Evolutionary conservation across 176 grass and related monocot genomes (phyloP).

Genomic region (Melocanna baccifera): DNA sequence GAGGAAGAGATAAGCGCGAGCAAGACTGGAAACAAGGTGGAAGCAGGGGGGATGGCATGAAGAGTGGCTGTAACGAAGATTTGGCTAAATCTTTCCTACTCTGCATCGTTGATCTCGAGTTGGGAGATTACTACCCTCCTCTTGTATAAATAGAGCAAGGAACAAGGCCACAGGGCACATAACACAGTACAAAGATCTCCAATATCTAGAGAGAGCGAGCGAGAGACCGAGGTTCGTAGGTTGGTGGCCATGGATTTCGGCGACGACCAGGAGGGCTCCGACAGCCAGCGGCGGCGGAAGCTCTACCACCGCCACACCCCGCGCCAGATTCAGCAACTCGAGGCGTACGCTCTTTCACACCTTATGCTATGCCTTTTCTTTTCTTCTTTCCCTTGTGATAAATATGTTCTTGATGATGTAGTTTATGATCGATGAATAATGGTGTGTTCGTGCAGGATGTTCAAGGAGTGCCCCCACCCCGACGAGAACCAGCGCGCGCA

Average conservation of each 20-base stretch:
- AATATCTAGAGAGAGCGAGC: neutral
- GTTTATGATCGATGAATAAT: neutral
- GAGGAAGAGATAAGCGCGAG: neutral
- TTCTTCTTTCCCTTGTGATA: neutral
- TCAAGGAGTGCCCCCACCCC: conserved; percentile 95
- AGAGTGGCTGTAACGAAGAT: neutral
- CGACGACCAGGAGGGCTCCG: conserved; percentile 69
- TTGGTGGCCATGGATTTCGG: conserved; percentile 75
- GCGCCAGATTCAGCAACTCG: conserved; percentile 95
- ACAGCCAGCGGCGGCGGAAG: conserved; percentile 66
- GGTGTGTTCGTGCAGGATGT: conserved; percentile 54
- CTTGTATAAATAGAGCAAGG: conserved; percentile 8
- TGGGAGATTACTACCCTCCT: neutral
- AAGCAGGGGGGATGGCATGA: conserved; percentile 2
- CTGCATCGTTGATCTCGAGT: neutral
- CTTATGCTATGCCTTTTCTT: neutral
- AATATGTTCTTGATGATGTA: neutral
- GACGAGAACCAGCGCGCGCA: conserved; percentile 92
- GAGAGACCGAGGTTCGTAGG: neutral
- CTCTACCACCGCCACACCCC: conserved; percentile 97
- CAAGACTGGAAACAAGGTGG: conserved; percentile 22
- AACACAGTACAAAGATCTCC: neutral
- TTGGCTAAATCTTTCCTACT: neutral
- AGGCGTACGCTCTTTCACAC: conserved; percentile 49
- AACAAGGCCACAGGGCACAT: neutral